A percentile compares a stretch with the other conserved stretches of the same genome.
Evolutionary conservation across 2,329 filamentous ascomycete species (phyloP).

Genomic region (Amauroascus niger): DNA sequence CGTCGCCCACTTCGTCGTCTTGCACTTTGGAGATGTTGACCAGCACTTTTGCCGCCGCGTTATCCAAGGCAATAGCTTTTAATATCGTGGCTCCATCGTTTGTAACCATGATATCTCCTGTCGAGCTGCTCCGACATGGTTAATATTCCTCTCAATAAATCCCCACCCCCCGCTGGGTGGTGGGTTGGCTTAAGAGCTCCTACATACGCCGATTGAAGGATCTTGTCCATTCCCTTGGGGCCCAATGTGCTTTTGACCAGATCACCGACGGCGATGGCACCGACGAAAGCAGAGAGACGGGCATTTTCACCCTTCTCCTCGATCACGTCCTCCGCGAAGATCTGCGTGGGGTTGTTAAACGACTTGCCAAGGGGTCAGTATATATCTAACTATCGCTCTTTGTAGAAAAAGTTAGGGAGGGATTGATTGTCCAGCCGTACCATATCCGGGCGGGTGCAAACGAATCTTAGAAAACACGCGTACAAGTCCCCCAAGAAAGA

Average conservation of each 20-base stretch:
- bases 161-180: no score
- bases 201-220: conserved; percentile 76
- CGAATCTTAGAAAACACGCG: not conserved
- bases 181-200: not conserved
- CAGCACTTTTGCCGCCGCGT: conserved; percentile 93
- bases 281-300: conserved; percentile 93
- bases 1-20: conserved; percentile 96
- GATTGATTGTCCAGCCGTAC: conserved; percentile 7
- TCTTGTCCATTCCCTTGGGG: conserved; percentile 99
- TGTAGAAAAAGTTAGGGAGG: not conserved
- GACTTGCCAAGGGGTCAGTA: conserved; percentile 16
- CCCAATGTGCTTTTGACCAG: conserved; percentile 95
- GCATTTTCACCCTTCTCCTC: conserved; percentile 99
- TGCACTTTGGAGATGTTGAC: conserved; percentile 99
- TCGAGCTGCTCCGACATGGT: conserved; percentile 52
- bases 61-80: conserved; percentile 96
- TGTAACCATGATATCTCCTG: conserved; percentile 94
- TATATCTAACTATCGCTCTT: no score
- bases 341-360: conserved; percentile 74
- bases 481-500: not conserved
- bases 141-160: no score
- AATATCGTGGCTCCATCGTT: conserved; percentile 98
- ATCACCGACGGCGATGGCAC: conserved; percentile 94
- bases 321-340: conserved; percentile 92
- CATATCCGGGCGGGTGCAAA: conserved; percentile 7